These are phyloP conservation scores for Mortierella sp. DNA, from an alignment of 371 early-diverging fungal species.

Conservation along the genomic window DNA sequence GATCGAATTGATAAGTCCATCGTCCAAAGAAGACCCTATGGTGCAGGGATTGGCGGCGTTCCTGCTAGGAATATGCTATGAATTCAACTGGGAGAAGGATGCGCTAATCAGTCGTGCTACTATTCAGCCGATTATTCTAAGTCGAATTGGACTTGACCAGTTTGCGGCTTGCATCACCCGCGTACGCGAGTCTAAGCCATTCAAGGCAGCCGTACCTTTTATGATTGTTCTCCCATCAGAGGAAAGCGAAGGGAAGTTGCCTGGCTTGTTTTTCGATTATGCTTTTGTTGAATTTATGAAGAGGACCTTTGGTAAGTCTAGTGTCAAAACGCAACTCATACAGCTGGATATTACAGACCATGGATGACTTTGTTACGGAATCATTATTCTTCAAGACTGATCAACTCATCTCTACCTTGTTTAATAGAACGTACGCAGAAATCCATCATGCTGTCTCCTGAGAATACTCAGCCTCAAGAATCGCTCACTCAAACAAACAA, in stretches of 20 bases:
- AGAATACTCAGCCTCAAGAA: conserved; percentile 16
- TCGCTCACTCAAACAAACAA: conserved; percentile 4
- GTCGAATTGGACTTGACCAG: conserved; percentile 88
- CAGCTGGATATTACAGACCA: not conserved
- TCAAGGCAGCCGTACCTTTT: conserved; percentile 78
- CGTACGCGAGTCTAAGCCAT: conserved; percentile 84
- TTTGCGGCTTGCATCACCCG: conserved; percentile 85
- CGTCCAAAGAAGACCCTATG: conserved; percentile 83
- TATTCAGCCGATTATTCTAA: conserved; percentile 85
- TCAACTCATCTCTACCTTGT: too few species aligned
- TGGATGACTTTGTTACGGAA: too few species aligned
- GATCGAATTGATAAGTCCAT: conserved; percentile 87
- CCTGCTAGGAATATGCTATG: conserved; percentile 86
- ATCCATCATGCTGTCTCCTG: conserved; percentile 37
- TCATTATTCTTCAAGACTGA: not conserved
- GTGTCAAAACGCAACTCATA: not conserved
- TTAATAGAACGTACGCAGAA: conserved; percentile 46
- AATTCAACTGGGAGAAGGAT: conserved; percentile 87
- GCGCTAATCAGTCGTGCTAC: conserved; percentile 77
- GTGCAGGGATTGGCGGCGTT: conserved; percentile 94
- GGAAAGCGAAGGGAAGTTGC: conserved; percentile 61
- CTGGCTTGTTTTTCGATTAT: conserved; percentile 79
- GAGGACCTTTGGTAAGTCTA: conserved; percentile 73
- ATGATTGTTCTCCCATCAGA: conserved; percentile 67
- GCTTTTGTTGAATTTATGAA: conserved; percentile 89